Evolutionary conservation across 768 basidiomycete genomes (phyloP), one percentile per base, ranked within the genome.

Genomic region (Lactarius evosmus): DNA sequence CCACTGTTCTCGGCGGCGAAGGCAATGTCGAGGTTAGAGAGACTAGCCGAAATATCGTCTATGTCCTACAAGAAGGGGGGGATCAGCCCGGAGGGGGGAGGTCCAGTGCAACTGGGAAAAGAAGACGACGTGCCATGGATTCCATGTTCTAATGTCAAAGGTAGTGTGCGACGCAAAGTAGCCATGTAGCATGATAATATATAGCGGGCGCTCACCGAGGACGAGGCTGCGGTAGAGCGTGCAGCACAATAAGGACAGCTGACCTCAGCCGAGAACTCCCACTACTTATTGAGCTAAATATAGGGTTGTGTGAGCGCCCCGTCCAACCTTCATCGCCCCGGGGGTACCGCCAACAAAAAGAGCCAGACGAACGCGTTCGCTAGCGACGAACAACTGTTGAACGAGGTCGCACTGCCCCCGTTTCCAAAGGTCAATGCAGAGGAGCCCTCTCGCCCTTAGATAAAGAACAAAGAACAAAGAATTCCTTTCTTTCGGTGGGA

Each of bases 11-110:
- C 29, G n/a, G 9, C 22, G 17, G 33, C 6, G n/a, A 49, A 8
- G n/a, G 44, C 6, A 14, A 59, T 44, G 9, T n/a, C 34, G 52
- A 63, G 62, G 41, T 14, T 46, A 29, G 62, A 53, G 56, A 59
- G 29, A 41, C 33, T 25, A 2, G 51, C 11, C 11, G 40, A 59
- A 19, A 59, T 36, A 6, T 49, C 44, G 33, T 64, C 63, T 9
- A 60, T 33, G n/a, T 55, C 38, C 63, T 64, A n/a, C 29, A 38
- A 30, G 19, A 52, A n/a, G 19, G 11, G 44, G 3, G 33, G n/a
- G 3, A 27, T 63, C 17, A 59, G 62, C 34, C 12, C 22, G 11
- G 62, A n/a, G 22, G 17, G 27, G 9, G 33, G 25, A 19, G 30
- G 30, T 1, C 9, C 25, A 9, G 17, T 1, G 22, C 30, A 27